Conservation (phyloP, 2,329 filamentous ascomycete genomes). For the Fusarium falciforme region DNA sequence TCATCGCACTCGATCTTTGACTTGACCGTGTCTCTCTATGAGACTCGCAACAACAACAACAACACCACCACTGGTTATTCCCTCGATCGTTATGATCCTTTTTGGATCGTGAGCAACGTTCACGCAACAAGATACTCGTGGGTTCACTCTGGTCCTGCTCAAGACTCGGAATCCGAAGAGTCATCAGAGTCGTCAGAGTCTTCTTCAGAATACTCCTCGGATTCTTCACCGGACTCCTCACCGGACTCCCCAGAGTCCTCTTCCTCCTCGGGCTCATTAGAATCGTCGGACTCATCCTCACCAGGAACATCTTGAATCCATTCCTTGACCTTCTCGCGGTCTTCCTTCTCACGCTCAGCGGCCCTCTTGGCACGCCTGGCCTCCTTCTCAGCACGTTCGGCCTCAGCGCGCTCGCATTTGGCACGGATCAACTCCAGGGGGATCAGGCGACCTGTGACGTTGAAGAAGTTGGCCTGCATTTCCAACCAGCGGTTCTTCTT, state of each 20-base stretch:
- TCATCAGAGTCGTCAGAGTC: constrained; percentile 21
- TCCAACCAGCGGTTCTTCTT: constrained; percentile 52
- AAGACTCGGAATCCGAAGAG: background rate
- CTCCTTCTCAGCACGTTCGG: background rate
- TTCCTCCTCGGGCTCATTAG: background rate
- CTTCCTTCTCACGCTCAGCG: background rate
- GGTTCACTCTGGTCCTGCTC: background rate
- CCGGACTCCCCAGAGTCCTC: background rate
- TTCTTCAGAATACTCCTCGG: background rate
- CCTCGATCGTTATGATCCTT: background rate
- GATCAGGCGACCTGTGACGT: constrained; percentile 56
- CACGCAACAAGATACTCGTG: background rate
- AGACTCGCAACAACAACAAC: background rate
- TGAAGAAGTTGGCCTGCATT: constrained; percentile 58
- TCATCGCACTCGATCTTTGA: background rate
- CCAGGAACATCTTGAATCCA: constrained; percentile 29
- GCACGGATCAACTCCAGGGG: constrained; percentile 51
- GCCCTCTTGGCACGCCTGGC: background rate
- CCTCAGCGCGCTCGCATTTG: constrained; percentile 48
- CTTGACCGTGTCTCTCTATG: background rate
- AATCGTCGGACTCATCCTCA: background rate
- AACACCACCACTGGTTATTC: background rate
- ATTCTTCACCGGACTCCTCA: background rate
- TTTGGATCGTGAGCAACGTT: background rate
- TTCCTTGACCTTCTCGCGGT: constrained; percentile 25